These are phyloP conservation scores for Penicillium manginii DNA, from an alignment of 495 filamentous ascomycete species.

Conservation along the genomic window DNA sequence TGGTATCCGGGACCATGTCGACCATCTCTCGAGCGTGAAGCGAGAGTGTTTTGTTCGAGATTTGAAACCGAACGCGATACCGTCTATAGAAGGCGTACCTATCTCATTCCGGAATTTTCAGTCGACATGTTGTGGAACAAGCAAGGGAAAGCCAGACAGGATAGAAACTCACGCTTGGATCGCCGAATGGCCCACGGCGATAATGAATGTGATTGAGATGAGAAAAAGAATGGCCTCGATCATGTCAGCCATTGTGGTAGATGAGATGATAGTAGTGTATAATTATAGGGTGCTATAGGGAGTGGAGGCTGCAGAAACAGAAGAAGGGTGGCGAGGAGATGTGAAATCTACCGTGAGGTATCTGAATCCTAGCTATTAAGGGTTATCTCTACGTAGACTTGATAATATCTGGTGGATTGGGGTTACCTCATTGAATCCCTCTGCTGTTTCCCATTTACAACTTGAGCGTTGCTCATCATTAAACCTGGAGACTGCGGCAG, in stretches of 20 bases:
- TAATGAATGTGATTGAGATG: conserved; percentile 17
- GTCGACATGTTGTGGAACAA: no score
- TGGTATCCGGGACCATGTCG: not conserved
- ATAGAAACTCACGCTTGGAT: conserved; percentile 16
- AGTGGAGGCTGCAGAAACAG: not conserved
- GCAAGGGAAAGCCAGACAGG: not conserved
- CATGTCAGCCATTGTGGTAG: not conserved
- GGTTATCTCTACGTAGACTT: no score
- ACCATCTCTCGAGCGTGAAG: conserved; percentile 15
- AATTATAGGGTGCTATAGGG: not conserved
- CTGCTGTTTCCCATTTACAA: no score
- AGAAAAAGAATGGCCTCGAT: conserved; percentile 25
- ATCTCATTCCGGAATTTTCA: no score
- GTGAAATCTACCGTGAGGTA: not conserved
- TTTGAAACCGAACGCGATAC: conserved; percentile 22
- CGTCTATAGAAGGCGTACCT: conserved; percentile 22
- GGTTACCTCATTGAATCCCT: no score
- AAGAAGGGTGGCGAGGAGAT: not conserved
- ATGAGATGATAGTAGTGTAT: not conserved
- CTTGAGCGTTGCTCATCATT: no score
- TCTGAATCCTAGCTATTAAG: no score
- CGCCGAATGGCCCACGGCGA: conserved; percentile 16
- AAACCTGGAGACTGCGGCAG: no score
- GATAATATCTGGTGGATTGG: no score
- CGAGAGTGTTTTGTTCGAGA: conserved; percentile 12